Base-by-base conservation (phyloP, 495 filamentous ascomycete species). In the Durotheca rogersii region DNA sequence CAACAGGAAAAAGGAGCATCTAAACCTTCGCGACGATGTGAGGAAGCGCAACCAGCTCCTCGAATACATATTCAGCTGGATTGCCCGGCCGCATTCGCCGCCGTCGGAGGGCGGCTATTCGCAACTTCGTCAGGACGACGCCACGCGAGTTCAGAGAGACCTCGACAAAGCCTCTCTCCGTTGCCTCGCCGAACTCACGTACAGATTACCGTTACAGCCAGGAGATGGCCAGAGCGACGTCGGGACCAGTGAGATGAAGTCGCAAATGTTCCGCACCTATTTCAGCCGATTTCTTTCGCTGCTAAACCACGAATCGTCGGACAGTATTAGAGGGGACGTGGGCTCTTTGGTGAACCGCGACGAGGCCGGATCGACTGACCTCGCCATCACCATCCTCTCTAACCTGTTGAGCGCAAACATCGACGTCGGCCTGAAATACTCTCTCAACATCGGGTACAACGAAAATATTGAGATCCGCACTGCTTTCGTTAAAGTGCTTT, bases 321-420 rank as follows among this genome's bases (percentile, higher is more conserved):
- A 82, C 7, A 68, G 69, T 9, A 56, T 59, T 6, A 53, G 54
- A 18, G 64, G 65, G 23, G 70, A 72, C 5, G 64, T 65, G 16
- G 15, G 48, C 4, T 14, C 41, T 18, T 7, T 47, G 14, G 56
- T 68, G 7, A 57, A 64, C 20, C 64, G 69, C 34, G 74, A 80
- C 36, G 76, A 80, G 41, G 41, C 64, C 12, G 67, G 70, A 4
- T 73, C 76, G 19, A 75, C 72, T 7, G 82, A 84, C 46, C 71
- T 85, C 14, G 76, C 80, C 7, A 86, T 86, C 43, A 78, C 72
- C 19, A 82, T 83, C 15, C 67, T 86, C 27, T 84, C 81, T 14
- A 86, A 86, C 47, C 72, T 86, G 2, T 62, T 86, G 29, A 84
- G 81, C 46, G 81, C 82, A 2, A 86, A 86, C 57, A 81, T 86